A percentile compares a stretch with the other conserved stretches of the same genome.
phyloP scores from a whole-genome alignment of 805 yeast species.

The Nakazawaea ambrosiae region DNA sequence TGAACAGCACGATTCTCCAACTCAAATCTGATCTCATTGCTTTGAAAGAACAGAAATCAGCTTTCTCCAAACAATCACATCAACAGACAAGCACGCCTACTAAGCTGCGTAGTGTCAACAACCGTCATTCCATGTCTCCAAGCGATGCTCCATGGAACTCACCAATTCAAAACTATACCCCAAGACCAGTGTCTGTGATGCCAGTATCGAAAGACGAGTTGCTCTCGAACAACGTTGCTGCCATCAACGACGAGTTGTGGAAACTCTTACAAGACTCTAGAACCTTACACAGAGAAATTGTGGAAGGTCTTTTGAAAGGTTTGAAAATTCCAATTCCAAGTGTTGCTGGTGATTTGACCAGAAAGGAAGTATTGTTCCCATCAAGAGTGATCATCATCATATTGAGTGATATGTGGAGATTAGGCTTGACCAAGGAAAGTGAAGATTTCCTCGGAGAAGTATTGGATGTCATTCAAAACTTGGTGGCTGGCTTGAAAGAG shows the following conservation, averaged over 20 bases:
- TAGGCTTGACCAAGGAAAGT: constrained; percentile 86
- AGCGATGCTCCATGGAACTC: constrained; percentile 25
- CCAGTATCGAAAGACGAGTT: constrained; percentile 47
- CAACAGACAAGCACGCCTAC: constrained; percentile 9
- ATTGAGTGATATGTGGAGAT: constrained; percentile 96
- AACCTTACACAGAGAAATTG: constrained; percentile 71
- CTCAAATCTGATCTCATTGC: constrained; percentile 34
- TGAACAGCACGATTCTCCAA: constrained; percentile 54
- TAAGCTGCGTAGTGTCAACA: constrained; percentile 18
- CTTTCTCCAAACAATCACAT: constrained; percentile 6
- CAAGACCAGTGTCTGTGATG: constrained; percentile 57
- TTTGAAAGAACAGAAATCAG: constrained; percentile 22
- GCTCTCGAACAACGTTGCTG: constrained; percentile 47
- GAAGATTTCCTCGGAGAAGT: constrained; percentile 89
- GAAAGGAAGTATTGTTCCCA: constrained; percentile 92
- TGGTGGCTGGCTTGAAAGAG: constrained; percentile 73
- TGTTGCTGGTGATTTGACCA: constrained; percentile 64
- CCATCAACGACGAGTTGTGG: constrained; percentile 71
- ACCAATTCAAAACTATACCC: constrained; percentile 31
- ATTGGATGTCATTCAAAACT: constrained; percentile 76
- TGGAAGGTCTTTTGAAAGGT: constrained; percentile 79
- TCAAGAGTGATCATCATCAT: constrained; percentile 90
- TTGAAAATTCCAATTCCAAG: constrained; percentile 82
- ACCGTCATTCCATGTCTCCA: constrained; percentile 13
- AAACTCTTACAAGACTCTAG: constrained; percentile 64